Base-by-base conservation (phyloP, 345 rosid genomes). In the Citrus medica region DNA sequence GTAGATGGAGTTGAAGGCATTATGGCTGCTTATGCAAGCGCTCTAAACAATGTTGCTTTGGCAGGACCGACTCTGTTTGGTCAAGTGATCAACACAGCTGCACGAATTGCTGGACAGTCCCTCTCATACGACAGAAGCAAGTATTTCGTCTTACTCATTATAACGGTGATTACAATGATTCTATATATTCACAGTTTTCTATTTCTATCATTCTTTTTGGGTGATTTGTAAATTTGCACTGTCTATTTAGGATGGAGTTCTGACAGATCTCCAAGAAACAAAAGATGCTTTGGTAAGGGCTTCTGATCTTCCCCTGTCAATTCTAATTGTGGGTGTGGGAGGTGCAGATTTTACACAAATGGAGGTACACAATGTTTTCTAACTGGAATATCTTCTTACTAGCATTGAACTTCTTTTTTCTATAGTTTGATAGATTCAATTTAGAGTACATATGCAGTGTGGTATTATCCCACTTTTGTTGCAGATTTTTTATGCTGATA, bases 271-370 rank as follows among this genome's bases (percentile, higher is more conserved):
- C 27, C 27, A 25, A 25, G 27, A 25, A 25, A 25, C 27, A 1
- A 25, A 25, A 25, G 27, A 25, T 25, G 27, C 27, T 25, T 25
- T 25, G 27, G 27, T 25, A 25, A 25, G 27, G 27, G 27, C 27
- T 25, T 25, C 27, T 25, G 27, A 25, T 25, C 27, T 95, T 79
- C 98, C 98, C 9, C 76, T 95, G 55, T 95, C 98, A 51, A 74
- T 93, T 78, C 94, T 95, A 71, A 92, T 93, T 27, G 91, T 95
- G 2, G 98, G 98, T 60, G 98, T 95, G 51, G 98, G 98, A 48
- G 75, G 79, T 76, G 92, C 94, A 12, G 95, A 95, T 78, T 95
- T 93, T 74, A 88, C 66, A 42, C 93, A 95, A 81, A 95, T 95
- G 98, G 97, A 95, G 95, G 98, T 93, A 82, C 78, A 68, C 77